Base-by-base conservation (phyloP, 805 yeast species). In the Kuraishia borneana region DNA sequence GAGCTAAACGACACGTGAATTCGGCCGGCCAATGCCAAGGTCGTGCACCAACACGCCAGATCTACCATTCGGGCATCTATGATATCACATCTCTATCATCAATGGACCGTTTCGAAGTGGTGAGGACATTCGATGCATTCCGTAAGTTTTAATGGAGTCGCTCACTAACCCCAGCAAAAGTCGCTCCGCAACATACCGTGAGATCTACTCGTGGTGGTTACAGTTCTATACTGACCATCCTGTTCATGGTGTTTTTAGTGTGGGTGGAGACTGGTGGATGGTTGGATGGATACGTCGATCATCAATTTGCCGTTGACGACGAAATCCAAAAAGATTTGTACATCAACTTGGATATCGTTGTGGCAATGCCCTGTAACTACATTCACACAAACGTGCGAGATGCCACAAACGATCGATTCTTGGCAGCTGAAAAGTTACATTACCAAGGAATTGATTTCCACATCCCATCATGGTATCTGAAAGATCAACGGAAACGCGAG, bases 231-330 rank as follows among this genome's bases (percentile, higher is more conserved):
- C 29, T 80, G 32, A 75, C 87, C 12, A 63, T 69, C n/a, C 42
- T 80, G 18, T 64, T 70, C 38, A 69, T 82, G 13, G 46, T 84
- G 12, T 72, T 85, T 47, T 61, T 88, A 25, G 54, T 83, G 5
- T 89, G 94, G 83, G 72, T 83, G 10, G 94, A 88, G 50, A 57
- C 87, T 20, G 95, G 96, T 6, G 79, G 82, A 10, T 83, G 68
- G 51, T 62, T 88, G 37, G 95, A 92, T 36, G 96, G 96, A 2
- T 68, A 68, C 37, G 69, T 81, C 6, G 85, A 78, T 46, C 82
- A 79, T 43, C 83, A 78, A 44, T 92, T 83, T 53, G 61, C 67
- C 3, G 94, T 92, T 4, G 94, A 83, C 47, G 63, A 66, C 23
- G 59, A 61, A 3, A 57, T 84, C 12, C 58, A 67, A 36, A 70